Evolutionary conservation across 2,329 filamentous ascomycete species (phyloP).

Genomic region (Aureobasidium sp.): DNA sequence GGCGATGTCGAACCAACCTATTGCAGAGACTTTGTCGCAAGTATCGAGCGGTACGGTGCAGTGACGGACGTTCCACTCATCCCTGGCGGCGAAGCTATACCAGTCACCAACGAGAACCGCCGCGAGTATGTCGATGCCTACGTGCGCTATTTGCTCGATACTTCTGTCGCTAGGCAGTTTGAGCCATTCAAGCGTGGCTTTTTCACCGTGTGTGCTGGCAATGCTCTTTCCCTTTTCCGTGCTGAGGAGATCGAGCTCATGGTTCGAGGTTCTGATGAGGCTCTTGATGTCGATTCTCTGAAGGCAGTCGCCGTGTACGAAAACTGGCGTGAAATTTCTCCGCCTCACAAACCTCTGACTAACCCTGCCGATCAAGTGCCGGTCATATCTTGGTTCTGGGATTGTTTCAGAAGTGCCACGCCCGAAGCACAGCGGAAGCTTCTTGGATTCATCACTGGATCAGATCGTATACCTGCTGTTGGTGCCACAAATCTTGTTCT

Average conservation of each 20-base stretch:
- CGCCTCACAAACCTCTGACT: constrained; percentile 22
- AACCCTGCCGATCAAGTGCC: constrained; percentile 52
- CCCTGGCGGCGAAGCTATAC: constrained; percentile 60
- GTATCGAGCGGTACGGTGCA: constrained; percentile 70
- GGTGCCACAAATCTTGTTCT: constrained; percentile 74
- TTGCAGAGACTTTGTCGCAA: constrained; percentile 71
- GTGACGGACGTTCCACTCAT: constrained; percentile 62
- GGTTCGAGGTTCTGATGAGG: constrained; percentile 75
- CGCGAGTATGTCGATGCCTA: constrained; percentile 83
- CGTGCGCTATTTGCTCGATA: constrained; percentile 71
- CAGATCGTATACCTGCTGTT: constrained; percentile 82
- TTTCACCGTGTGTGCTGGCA: constrained; percentile 84
- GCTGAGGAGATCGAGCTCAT: constrained; percentile 89
- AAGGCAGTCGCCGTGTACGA: constrained; percentile 74
- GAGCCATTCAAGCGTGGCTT: constrained; percentile 93
- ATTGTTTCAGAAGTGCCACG: constrained; percentile 60
- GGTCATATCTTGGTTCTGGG: constrained; percentile 82
- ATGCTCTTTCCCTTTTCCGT: constrained; percentile 77
- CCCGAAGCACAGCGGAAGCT: constrained; percentile 68
- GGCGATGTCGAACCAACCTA: constrained; percentile 77
- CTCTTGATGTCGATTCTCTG: constrained; percentile 69
- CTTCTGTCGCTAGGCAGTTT: constrained; percentile 71
- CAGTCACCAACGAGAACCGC: constrained; percentile 78
- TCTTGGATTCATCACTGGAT: constrained; percentile 81
- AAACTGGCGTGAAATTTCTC: constrained; percentile 55